phyloP scores from a whole-genome alignment of 2,329 filamentous ascomycete genomes.

The Rhinocladiella mackenziei region DNA sequence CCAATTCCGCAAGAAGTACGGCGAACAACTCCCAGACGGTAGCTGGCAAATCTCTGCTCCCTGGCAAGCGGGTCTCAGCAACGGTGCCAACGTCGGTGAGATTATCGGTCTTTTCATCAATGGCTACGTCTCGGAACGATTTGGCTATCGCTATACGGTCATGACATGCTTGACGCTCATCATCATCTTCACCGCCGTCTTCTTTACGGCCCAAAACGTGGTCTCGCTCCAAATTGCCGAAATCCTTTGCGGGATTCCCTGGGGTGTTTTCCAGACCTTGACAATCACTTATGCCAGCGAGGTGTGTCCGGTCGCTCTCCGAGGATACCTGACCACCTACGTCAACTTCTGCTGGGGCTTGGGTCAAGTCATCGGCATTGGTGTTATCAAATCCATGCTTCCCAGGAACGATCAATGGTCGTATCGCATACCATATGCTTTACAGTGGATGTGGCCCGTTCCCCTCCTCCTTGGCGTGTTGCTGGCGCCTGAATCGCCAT shows the following conservation, averaged over 20 bases:
- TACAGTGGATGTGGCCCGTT: conserved; percentile 53
- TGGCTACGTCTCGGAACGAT: conserved; percentile 49
- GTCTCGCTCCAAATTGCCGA: conserved; percentile 48
- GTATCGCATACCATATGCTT: conserved; percentile 50
- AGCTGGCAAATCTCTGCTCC: conserved; percentile 31
- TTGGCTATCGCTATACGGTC: conserved; percentile 51
- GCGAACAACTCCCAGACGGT: conserved; percentile 29
- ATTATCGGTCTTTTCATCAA: conserved; percentile 50
- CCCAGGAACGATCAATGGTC: conserved; percentile 47
- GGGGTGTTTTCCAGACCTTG: conserved; percentile 51
- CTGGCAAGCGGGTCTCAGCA: conserved; percentile 35
- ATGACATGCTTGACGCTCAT: conserved; percentile 46
- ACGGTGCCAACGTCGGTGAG: conserved; percentile 33
- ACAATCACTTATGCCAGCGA: conserved; percentile 47
- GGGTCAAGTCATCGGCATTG: conserved; percentile 50
- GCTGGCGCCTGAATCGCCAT: conserved; percentile 50
- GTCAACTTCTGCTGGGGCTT: conserved; percentile 38
- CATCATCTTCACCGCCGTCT: conserved; percentile 48
- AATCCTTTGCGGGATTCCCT: conserved; percentile 49
- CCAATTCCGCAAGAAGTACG: conserved; percentile 34
- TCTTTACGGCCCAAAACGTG: conserved; percentile 50
- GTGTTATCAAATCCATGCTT: conserved; percentile 49
- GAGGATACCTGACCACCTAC: conserved; percentile 46
- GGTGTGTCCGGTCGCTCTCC: conserved; percentile 45
- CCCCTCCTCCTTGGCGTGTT: conserved; percentile 46